Evolutionary conservation across 2,329 filamentous ascomycete species (phyloP).

Genomic region (Colletotrichum navitas): DNA sequence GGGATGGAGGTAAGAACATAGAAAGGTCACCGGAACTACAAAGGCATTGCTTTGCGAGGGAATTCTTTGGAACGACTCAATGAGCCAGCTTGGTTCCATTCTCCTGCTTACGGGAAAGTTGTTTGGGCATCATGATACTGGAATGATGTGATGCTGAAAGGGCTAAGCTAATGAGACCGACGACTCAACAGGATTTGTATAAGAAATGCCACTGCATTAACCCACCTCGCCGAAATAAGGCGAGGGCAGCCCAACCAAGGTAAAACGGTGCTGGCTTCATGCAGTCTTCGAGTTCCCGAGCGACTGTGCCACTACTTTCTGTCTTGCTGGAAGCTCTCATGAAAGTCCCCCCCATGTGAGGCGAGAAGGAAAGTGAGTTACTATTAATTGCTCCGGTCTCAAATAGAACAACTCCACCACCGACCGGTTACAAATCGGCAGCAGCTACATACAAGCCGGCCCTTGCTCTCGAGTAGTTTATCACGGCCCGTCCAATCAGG

Average conservation of each 20-base stretch:
- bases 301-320: neutral
- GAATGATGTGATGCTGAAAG: neutral
- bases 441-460: neutral
- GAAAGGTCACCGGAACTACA: no score
- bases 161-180: neutral
- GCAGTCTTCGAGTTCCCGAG: no score
- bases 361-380: neutral
- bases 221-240: no score
- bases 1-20: no score
- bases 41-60: neutral
- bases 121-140: neutral
- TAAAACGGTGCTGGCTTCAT: no score
- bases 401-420: neutral
- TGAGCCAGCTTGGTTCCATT: neutral
- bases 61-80: neutral
- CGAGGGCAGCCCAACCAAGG: no score
- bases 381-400: neutral
- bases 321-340: neutral
- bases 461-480: neutral
- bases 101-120: neutral
- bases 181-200: no score
- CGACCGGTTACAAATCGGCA: no score
- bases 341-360: neutral
- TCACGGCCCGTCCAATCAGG: neutral
- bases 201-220: no score